A percentile compares a stretch with the other conserved stretches of the same genome.
Evolutionary conservation across 202 grass and related monocot species (phyloP).

Genomic region (Sporobolus alterniflorus): DNA sequence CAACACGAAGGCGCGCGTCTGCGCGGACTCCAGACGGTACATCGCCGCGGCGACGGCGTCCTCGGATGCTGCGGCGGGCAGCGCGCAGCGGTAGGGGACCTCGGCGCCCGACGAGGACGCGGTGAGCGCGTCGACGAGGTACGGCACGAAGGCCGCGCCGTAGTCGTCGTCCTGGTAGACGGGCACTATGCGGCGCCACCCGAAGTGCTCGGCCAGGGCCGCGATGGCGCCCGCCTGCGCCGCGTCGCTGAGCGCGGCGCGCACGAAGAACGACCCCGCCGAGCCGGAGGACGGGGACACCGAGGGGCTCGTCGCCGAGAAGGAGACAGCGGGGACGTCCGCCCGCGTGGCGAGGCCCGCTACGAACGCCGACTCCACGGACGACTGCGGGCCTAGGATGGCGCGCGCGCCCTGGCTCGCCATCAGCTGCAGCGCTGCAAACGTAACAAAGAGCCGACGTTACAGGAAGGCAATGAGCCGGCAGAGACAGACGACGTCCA

Average conservation of each 20-base stretch:
- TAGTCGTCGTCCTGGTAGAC: slow-evolving; percentile 85
- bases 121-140: slow-evolving; percentile 63
- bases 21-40: slow-evolving; percentile 50
- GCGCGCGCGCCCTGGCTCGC: slow-evolving; percentile 49
- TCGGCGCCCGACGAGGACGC: slow-evolving; percentile 22
- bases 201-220: slow-evolving; percentile 51
- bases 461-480: background rate
- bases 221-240: slow-evolving; percentile 59
- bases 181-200: slow-evolving; percentile 76
- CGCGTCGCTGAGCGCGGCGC: slow-evolving; percentile 60
- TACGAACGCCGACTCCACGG: slow-evolving; percentile 66
- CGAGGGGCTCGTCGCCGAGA: slow-evolving; percentile 82
- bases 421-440: slow-evolving; percentile 78
- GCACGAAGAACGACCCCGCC: slow-evolving; percentile 67
- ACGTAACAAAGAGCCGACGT: too few species aligned
- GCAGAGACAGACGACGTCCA: background rate
- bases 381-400: slow-evolving; percentile 79
- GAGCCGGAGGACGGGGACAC: slow-evolving; percentile 38
- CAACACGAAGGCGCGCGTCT: slow-evolving; percentile 79
- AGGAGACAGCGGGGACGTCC: slow-evolving; percentile 67
- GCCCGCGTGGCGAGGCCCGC: slow-evolving; percentile 59
- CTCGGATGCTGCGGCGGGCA: background rate
- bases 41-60: slow-evolving; percentile 47
- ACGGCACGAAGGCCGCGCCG: slow-evolving; percentile 73
- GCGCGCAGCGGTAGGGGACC: slow-evolving; percentile 67